Evolutionary conservation across 352 stramenopile species (phyloP), one percentile per base, ranked within the genome.

Genomic region (Phytophthora brassicae): DNA sequence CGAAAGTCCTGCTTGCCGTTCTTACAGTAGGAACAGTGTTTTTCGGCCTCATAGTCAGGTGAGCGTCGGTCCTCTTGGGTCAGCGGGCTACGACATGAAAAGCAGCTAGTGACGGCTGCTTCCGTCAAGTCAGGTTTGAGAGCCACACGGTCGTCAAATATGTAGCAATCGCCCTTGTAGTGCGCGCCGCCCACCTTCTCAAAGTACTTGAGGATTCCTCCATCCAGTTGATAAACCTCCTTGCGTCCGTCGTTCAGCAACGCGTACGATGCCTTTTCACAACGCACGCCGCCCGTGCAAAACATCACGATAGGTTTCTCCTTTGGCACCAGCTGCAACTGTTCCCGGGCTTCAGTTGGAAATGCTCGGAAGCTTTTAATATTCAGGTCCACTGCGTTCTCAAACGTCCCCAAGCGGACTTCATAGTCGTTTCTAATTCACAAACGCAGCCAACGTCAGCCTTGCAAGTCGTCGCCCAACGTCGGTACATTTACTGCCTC

Each of bases 251-350:
- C 72, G n/a, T 83, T 66, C 1, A 84, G 56, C 45, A 91, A 68
- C 12, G 73, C 74, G 59, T 86, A 88, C 33, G 82, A 84, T 4
- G 82, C 82, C 56, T 91, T 91, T 47, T 91, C 82, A 46, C 79
- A 91, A 11, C 82, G 79, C 42, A 91, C 82, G 28, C 82, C 82
- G 31, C 82, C 82, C 19, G 82, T 91, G 64, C 82, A 89, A 56
- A 89, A 91, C 82, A 91, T 91, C 6, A 91, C 79, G n/a, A 91
- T 79, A 2, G 79, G 75, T 24, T 86, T 89, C 22, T 88, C 76
- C 43, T 91, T 89, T 0, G 82, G 78, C 7, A 89, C 63, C 4
- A 77, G 46, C 38, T 80, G 49, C 31, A 89, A 56, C 31, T 81
- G 61, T 6, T 65, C 39, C 19, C 66, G 78, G 24, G 67, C 79